These are phyloP conservation scores for Blastocystis sp. DNA, from an alignment of 352 stramenopile species.

Conservation along the genomic window DNA sequence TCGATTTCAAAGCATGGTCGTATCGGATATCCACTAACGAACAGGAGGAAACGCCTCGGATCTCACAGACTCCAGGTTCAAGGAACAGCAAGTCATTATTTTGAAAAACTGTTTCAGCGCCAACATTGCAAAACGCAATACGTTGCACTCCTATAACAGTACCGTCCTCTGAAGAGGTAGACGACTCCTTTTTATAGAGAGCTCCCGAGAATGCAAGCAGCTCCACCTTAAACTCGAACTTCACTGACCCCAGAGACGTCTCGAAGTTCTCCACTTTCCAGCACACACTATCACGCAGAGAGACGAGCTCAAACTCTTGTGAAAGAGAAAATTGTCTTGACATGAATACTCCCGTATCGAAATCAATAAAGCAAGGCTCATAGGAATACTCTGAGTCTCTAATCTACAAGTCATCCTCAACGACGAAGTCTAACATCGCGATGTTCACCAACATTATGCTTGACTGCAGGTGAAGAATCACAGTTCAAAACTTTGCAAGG, in stretches of 20 bases:
- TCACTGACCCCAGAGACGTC: neutral
- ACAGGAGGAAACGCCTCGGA: neutral
- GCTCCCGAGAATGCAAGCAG: neutral
- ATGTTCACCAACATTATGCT: neutral
- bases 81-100: slow-evolving; percentile 1
- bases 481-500: neutral
- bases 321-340: slow-evolving; percentile 4
- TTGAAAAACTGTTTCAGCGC: neutral
- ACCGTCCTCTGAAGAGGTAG: neutral
- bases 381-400: slow-evolving; percentile 20
- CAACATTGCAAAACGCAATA: slow-evolving; percentile 2
- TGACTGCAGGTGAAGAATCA: neutral
- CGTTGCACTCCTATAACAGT: neutral
- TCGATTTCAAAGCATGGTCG: neutral
- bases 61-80: slow-evolving; percentile 2
- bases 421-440: neutral
- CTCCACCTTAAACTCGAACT: slow-evolving; percentile 27
- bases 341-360: neutral
- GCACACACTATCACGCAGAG: slow-evolving; percentile 3
- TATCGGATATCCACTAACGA: slow-evolving; percentile 33
- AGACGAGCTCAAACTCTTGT: slow-evolving; percentile 6
- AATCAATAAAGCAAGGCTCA: slow-evolving; percentile 19
- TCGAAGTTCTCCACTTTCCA: slow-evolving; percentile 49
- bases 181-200: neutral
- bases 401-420: neutral